Evolutionary conservation across 768 basidiomycete genomes (phyloP).

Genomic region (Suillus brevipes): DNA sequence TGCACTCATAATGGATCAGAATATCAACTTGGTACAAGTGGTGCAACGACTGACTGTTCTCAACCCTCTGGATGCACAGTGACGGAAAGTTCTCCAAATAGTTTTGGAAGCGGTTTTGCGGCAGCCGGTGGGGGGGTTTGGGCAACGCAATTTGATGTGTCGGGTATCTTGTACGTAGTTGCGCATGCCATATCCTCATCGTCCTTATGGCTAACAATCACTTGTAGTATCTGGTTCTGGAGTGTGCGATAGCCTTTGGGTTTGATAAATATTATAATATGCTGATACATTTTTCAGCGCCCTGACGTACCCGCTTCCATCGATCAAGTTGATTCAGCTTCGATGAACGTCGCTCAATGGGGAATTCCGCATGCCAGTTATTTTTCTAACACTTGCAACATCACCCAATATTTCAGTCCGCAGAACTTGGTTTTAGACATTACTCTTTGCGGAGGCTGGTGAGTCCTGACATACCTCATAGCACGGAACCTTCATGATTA

Average conservation of each 20-base stretch:
- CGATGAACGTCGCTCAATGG: slow-evolving; percentile 43
- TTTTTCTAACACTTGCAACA: slow-evolving; percentile 43
- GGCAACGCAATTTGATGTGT: slow-evolving; percentile 66
- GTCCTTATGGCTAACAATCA: slow-evolving; percentile 6
- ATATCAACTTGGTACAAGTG: slow-evolving; percentile 35
- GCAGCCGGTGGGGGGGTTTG: slow-evolving; percentile 59
- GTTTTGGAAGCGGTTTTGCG: slow-evolving; percentile 24
- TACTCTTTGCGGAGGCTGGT: slow-evolving; percentile 54
- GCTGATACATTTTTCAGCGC: slow-evolving; percentile 31
- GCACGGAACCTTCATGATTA: not conserved
- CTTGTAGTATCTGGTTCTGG: slow-evolving; percentile 50
- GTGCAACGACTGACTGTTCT: slow-evolving; percentile 22
- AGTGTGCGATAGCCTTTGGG: slow-evolving; percentile 32
- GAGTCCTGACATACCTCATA: slow-evolving; percentile 13
- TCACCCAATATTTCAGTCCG: slow-evolving; percentile 43
- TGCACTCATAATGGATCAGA: slow-evolving; percentile 34
- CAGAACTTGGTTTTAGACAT: slow-evolving; percentile 58
- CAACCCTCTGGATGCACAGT: slow-evolving; percentile 31
- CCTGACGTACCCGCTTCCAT: slow-evolving; percentile 38
- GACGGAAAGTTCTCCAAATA: slow-evolving; percentile 31
- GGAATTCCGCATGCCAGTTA: slow-evolving; percentile 47
- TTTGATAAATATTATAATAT: slow-evolving; percentile 11
- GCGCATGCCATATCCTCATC: not conserved
- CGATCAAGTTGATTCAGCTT: slow-evolving; percentile 30
- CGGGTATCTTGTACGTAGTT: slow-evolving; percentile 47